phyloP scores from a whole-genome alignment of 2,329 filamentous ascomycete genomes.

The Thelonectria blattea region DNA sequence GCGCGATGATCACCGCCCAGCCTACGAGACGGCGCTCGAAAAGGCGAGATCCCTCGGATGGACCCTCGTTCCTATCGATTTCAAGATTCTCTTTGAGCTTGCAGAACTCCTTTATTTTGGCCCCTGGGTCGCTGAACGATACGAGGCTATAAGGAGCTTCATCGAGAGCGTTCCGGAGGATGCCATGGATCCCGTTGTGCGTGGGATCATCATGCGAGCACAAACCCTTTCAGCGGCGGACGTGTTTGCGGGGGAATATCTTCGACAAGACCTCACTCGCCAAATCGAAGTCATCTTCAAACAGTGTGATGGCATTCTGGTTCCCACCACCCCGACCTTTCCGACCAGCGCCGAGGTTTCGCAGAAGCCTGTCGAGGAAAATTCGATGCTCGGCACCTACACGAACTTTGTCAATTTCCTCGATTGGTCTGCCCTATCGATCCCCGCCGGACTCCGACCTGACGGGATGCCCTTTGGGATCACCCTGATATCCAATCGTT shows the following conservation, averaged over 20 bases:
- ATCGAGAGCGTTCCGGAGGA: conserved; percentile 43
- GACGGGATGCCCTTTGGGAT: conserved; percentile 48
- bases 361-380: conserved; percentile 58
- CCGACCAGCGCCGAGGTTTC: conserved; percentile 58
- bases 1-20: conserved; percentile 45
- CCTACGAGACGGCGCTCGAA: conserved; percentile 50
- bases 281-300: conserved; percentile 48
- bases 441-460: conserved; percentile 54
- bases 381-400: conserved; percentile 60
- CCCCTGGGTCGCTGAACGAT: conserved; percentile 62
- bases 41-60: conserved; percentile 49
- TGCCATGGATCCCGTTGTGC: conserved; percentile 46
- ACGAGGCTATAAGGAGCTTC: conserved; percentile 56
- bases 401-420: conserved; percentile 68
- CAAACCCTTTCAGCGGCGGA: conserved; percentile 52
- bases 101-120: conserved; percentile 62
- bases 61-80: conserved; percentile 51
- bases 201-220: conserved; percentile 46
- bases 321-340: conserved; percentile 62
- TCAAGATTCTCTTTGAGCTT: conserved; percentile 56
- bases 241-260: conserved; percentile 50
- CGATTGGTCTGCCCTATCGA: conserved; percentile 59
- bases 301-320: conserved; percentile 56
- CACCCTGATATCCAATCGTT: conserved; percentile 45
- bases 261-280: conserved; percentile 47